A percentile compares a stretch with the other conserved stretches of the same genome.
Evolutionary conservation across 2,329 filamentous ascomycete genomes (phyloP).

Genomic region (Xylariaceae sp.): DNA sequence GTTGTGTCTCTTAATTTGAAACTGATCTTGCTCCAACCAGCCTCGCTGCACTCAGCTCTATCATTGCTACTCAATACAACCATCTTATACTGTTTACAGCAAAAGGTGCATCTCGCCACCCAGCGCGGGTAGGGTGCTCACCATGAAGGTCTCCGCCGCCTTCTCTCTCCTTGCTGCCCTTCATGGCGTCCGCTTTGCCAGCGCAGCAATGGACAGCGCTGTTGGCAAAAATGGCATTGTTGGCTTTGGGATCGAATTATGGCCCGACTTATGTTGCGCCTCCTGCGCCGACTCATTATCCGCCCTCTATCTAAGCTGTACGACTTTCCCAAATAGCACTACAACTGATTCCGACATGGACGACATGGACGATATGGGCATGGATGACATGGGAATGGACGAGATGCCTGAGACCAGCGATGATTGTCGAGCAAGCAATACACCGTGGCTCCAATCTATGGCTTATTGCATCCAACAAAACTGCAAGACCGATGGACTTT

Average conservation of each 20-base stretch:
- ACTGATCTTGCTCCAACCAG: too few relatives aligned
- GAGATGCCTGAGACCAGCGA: constrained; percentile 19
- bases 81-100: too few relatives aligned
- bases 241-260: constrained; percentile 30
- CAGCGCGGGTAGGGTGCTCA: too few relatives aligned
- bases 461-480: constrained; percentile 19
- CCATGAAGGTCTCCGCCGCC: too few relatives aligned
- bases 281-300: constrained; percentile 28
- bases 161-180: too few relatives aligned
- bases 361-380: constrained; percentile 15
- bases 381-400: constrained; percentile 22
- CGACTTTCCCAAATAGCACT: constrained; percentile 16
- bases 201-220: background rate
- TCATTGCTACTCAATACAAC: too few relatives aligned
- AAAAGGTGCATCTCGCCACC: too few relatives aligned
- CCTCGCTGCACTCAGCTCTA: too few relatives aligned
- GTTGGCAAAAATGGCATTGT: constrained; percentile 22
- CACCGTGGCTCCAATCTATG: constrained; percentile 22
- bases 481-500: constrained; percentile 15
- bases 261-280: constrained; percentile 26
- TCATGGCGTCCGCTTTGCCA: background rate
- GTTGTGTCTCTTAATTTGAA: too few relatives aligned
- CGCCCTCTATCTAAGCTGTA: constrained; percentile 27
- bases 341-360: constrained; percentile 12
- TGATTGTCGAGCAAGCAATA: constrained; percentile 17